Percentiles rank a stretch among this genome's conserved stretches.
Conservation (phyloP, 805 yeast genomes). For the Starmerella sp. region DNA sequence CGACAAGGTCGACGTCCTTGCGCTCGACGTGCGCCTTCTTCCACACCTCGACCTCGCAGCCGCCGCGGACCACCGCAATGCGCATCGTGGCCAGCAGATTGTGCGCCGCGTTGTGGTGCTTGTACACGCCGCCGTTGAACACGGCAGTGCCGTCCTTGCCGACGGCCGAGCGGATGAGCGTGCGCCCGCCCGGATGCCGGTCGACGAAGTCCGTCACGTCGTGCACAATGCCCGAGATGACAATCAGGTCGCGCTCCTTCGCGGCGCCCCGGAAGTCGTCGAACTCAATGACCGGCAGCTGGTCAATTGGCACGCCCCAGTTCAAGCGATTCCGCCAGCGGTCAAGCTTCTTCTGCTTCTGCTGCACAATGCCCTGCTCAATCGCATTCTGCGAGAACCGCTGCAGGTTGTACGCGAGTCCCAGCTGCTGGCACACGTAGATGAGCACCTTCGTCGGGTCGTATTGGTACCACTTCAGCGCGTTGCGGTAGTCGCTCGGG, state of each 20-base stretch:
- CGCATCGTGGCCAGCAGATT: slow-evolving; percentile 88
- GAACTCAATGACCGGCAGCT: slow-evolving; percentile 56
- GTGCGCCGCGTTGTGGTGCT: slow-evolving; percentile 87
- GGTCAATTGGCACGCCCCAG: slow-evolving; percentile 92
- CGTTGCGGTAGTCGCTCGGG: slow-evolving; percentile 78
- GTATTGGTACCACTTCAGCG: slow-evolving; percentile 56
- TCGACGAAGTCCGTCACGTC: slow-evolving; percentile 84
- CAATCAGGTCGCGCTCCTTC: slow-evolving; percentile 53
- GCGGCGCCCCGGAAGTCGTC: slow-evolving; percentile 42
- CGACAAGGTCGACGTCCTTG: slow-evolving; percentile 50
- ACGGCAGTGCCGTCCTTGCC: slow-evolving; percentile 93
- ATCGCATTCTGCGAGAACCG: slow-evolving; percentile 48
- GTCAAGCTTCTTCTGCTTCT: slow-evolving; percentile 72
- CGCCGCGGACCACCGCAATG: slow-evolving; percentile 72
- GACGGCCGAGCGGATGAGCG: slow-evolving; percentile 64
- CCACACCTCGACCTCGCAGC: slow-evolving; percentile 76
- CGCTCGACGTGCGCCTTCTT: slow-evolving; percentile 55
- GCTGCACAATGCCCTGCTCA: slow-evolving; percentile 64
- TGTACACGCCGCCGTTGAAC: slow-evolving; percentile 88
- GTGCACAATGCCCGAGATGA: slow-evolving; percentile 83
- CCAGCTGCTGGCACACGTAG: slow-evolving; percentile 39
- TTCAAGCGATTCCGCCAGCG: slow-evolving; percentile 62
- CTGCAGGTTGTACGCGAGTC: slow-evolving; percentile 48
- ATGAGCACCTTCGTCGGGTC: slow-evolving; percentile 83
- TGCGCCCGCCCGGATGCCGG: slow-evolving; percentile 89